Evolutionary conservation across 352 stramenopile species (phyloP), one percentile per base, ranked within the genome.

Genomic region (Salisapilia sapeloensis): DNA sequence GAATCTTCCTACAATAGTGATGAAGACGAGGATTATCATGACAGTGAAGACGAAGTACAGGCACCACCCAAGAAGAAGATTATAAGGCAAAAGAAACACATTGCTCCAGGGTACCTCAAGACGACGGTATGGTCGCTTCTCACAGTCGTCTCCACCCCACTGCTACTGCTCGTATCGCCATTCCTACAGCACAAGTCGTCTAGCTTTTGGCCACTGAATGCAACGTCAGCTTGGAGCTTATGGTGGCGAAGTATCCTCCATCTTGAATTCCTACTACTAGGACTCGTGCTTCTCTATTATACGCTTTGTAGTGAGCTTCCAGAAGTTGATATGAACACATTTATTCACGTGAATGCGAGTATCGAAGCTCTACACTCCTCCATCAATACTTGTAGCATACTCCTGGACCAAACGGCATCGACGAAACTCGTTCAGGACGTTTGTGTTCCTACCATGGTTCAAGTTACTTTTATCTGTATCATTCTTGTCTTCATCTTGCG

Each of bases 191-290:
- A 61, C 39, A 67, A 76, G 10, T 28, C 15, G 6, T 39, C 19
- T 29, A 85, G 70, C 10, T 67, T 69, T 33, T 89, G 72, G 69
- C 72, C 72, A 26, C 52, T 89, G 20, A 54, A 48, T 6, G 82
- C 69, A 40, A 29, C 43, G 29, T 82, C 66, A 11, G 31, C 82
- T 13, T 53, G 51, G 23, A 46, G 60, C 17, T 48, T 85, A 3
- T 48, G 79, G 27, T 18, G 36, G 9, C 52, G 34, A 29, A 63
- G 59, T 41, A n/a, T 69, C 15, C 23, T 35, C 14, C 66, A 81
- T 35, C 35, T 83, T 23, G 33, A 41, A 20, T 72, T 63, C 19
- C 37, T 76, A 11, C 31, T 46, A 23, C 59, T 60, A 17, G 60
- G 66, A 2, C 26, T 75, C 0, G 28, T 42, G 31, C 29, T 82